Base-by-base conservation (phyloP, 129 eudicot genomes). In the Smallanthus sonchifolius region DNA sequence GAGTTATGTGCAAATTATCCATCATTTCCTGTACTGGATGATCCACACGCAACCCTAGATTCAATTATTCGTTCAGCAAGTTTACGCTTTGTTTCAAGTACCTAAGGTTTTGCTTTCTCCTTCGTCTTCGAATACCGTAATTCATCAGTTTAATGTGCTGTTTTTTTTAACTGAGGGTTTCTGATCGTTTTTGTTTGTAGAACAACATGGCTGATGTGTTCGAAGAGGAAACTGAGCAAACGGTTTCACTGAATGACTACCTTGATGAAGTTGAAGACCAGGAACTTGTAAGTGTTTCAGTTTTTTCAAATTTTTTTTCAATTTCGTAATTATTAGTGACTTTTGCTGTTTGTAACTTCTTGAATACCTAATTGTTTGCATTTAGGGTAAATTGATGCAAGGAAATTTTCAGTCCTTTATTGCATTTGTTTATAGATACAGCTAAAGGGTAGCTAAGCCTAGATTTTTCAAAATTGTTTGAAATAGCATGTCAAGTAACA, bases 181-280 rank as follows among this genome's bases (percentile, higher is more conserved):
- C 40, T 30, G 43, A 14, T 47, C 16, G 15, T 60, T 57, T 28
- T 74, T 48, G 64, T 38, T 74, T 73, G 14, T 39, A 36, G 63
- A 73, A 45, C 32, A 55, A 74, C 40, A 83, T 91, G 97, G 87
- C 89, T 59, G 98, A 92, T 67, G 84, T 43, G 4, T 92, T 92
- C 43, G 98, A 89, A 13, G 92, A 89, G 52, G 95, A 92, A 80
- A 75, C 81, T 45, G 95, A 89, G 74, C 92, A 83, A 9, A 82
- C 95, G 60, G 80, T 80, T 43, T 80, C 98, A 15, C 83, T 92
- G 57, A 74, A 78, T 20, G 96, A 92, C 80, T 92, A 82, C 77
- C 92, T 92, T 0, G 72, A 92, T 39, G 87, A 79, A 39, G 84
- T 92, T 30, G 98, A 89, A 66, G 90, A 92, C 13, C 87, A 85